Conservation (phyloP, 2,329 filamentous ascomycete species). For the Didymellaceae sp. region DNA sequence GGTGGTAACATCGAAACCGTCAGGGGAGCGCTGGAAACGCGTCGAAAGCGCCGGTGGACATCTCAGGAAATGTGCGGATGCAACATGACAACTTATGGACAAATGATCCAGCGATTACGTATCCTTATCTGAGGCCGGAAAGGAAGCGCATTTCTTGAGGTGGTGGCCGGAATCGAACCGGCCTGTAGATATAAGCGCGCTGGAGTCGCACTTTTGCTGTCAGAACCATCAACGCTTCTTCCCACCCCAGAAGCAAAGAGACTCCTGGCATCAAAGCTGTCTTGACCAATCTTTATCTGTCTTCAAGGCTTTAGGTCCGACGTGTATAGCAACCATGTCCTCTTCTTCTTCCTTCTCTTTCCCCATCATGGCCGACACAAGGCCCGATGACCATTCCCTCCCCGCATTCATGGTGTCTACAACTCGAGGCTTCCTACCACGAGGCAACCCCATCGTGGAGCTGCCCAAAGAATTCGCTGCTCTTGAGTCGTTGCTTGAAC, state of each 20-base stretch:
- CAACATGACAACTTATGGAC: constrained; percentile 17
- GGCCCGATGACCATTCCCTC: constrained; percentile 66
- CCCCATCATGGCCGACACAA: constrained; percentile 68
- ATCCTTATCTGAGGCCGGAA: constrained; percentile 47
- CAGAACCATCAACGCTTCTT: constrained; percentile 11
- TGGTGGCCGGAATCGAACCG: constrained; percentile 44
- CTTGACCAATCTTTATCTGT: not conserved
- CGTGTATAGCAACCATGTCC: constrained; percentile 51
- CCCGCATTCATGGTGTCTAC: constrained; percentile 82
- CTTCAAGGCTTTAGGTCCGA: not conserved
- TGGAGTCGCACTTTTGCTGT: constrained; percentile 20
- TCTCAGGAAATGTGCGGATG: constrained; percentile 21
- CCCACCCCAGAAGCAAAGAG: constrained; percentile 7
- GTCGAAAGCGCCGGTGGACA: constrained; percentile 20
- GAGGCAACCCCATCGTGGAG: constrained; percentile 55
- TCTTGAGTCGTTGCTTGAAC: constrained; percentile 73
- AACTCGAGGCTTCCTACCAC: constrained; percentile 75
- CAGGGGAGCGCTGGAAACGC: not conserved
- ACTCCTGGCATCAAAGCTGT: not conserved
- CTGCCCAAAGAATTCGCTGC: constrained; percentile 77
- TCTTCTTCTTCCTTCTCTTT: constrained; percentile 54
- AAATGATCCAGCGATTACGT: constrained; percentile 48
- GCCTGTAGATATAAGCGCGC: constrained; percentile 46
- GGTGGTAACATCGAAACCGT: not conserved
- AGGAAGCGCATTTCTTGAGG: too few relatives aligned